Base-by-base conservation (phyloP, 1,139 yeast genomes). In the Scheffersomyces cryptocercus region DNA sequence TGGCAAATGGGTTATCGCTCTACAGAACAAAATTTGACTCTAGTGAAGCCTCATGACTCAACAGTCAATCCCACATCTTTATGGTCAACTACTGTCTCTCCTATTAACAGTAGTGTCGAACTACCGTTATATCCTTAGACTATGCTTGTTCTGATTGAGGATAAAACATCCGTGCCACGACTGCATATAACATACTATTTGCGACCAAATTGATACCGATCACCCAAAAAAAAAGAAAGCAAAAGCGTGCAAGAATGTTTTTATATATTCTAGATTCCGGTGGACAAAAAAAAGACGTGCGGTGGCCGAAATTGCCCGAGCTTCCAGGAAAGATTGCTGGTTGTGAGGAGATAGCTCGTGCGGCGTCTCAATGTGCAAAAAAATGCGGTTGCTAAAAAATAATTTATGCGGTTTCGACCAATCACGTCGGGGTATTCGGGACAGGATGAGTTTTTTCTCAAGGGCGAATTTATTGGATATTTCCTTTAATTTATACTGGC, bases 241-340 rank as follows among this genome's bases (percentile, higher is more conserved):
- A 42, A 41, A 47, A 49, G 47, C 42, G 50, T 47, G 52, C 50
- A 49, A 49, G 45, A 47, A 39, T 36, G 47, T 41, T 45, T 42
- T 43, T 45, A 44, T 50, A 43, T 50, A 50, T 49, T 20, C 26
- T 20, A 20, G 26, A 20, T 20, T 20, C 26, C 26, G 26, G 26
- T 20, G 26, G 26, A 20, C 26, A 20, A 20, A 20, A 20, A 16
- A 20, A 20, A 20, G 26, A 20, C 26, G 35, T 31, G 35, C 35
- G 35, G 35, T 14, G 24, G 35, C 5, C 35, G 20, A 31, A 31
- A 31, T 20, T 31, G 35, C 20, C 26, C 10, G 38, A 29, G 40
- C 33, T 29, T 41, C 42, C 41, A 38, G 41, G 37, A 36, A 41
- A 40, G 36, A 39, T 15, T 16, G 29, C 26, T 37, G 31, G 32